Conservation (phyloP, 2,329 filamentous ascomycete genomes). For the Claviceps sp. region DNA sequence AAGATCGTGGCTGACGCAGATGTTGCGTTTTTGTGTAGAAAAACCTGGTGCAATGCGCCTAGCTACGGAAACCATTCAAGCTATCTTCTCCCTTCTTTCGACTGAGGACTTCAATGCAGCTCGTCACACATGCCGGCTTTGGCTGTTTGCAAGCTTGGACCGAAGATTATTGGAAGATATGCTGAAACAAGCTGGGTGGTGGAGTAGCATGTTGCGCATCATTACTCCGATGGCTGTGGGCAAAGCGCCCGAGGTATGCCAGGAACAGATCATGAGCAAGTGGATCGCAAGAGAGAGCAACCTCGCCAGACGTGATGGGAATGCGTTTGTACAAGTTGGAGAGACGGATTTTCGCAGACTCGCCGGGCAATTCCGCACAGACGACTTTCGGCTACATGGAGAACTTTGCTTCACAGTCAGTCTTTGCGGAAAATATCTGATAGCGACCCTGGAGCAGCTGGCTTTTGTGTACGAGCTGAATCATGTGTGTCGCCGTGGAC, state of each 20-base stretch:
- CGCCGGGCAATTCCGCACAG: conserved; percentile 9
- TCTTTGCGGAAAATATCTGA: conserved; percentile 42
- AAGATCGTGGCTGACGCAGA: neutral
- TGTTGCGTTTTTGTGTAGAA: conserved; percentile 2
- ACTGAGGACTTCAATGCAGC: conserved; percentile 42
- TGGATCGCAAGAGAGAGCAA: conserved; percentile 27
- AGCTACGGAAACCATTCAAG: conserved; percentile 23
- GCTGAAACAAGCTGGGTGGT: conserved; percentile 43
- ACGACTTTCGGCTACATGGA: conserved; percentile 12
- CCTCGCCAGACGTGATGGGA: conserved; percentile 8
- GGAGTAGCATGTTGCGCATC: conserved; percentile 20
- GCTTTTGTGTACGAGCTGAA: conserved; percentile 41
- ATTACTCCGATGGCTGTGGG: conserved; percentile 11
- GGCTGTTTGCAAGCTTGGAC: conserved; percentile 46
- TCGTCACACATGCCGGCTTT: conserved; percentile 43
- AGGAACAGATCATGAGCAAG: conserved; percentile 25
- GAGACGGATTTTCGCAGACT: conserved; percentile 24
- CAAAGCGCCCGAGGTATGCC: conserved; percentile 8
- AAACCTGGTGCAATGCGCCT: conserved; percentile 15
- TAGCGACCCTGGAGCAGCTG: conserved; percentile 38
- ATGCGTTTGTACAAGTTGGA: conserved; percentile 20
- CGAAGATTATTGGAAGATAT: conserved; percentile 34
- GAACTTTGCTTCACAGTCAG: conserved; percentile 35
- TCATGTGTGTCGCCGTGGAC: conserved; percentile 19
- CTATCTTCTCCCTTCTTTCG: conserved; percentile 20